Evolutionary conservation across 176 grass and related monocot species (phyloP).

Genomic region (Aegilops umbellulata): DNA sequence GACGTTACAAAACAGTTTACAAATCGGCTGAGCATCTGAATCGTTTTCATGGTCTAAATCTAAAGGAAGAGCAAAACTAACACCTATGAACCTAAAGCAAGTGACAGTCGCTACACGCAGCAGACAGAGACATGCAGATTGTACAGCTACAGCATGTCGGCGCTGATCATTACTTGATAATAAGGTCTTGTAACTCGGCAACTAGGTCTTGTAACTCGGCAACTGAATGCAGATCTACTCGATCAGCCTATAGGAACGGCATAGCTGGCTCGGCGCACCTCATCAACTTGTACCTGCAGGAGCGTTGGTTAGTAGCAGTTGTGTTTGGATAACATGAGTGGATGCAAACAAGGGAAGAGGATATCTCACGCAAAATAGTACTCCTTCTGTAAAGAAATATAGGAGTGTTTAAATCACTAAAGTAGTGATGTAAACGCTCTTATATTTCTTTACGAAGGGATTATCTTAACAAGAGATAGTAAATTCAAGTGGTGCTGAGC

Average conservation of each 20-base stretch:
- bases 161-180: neutral
- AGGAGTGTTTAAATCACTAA: no score
- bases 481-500: neutral
- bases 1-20: slow-evolving; percentile 14
- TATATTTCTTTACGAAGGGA: no score
- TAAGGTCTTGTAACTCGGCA: neutral
- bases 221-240: neutral
- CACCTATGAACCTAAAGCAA: slow-evolving; percentile 2
- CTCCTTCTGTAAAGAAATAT: no score
- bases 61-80: slow-evolving; percentile 3
- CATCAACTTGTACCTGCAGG: slow-evolving; percentile 14
- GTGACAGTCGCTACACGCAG: slow-evolving; percentile 4
- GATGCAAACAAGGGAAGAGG: slow-evolving; percentile 3
- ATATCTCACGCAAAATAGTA: neutral
- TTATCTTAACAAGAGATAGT: neutral
- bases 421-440: no score
- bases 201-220: neutral
- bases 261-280: neutral
- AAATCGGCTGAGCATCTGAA: neutral
- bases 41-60: slow-evolving; percentile 16
- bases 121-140: neutral
- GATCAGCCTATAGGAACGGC: neutral
- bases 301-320: neutral
- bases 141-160: neutral
- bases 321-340: neutral